Evolutionary conservation across 2,329 filamentous ascomycete species (phyloP), one percentile per base, ranked within the genome.

Genomic region (Didymella pomorum): DNA sequence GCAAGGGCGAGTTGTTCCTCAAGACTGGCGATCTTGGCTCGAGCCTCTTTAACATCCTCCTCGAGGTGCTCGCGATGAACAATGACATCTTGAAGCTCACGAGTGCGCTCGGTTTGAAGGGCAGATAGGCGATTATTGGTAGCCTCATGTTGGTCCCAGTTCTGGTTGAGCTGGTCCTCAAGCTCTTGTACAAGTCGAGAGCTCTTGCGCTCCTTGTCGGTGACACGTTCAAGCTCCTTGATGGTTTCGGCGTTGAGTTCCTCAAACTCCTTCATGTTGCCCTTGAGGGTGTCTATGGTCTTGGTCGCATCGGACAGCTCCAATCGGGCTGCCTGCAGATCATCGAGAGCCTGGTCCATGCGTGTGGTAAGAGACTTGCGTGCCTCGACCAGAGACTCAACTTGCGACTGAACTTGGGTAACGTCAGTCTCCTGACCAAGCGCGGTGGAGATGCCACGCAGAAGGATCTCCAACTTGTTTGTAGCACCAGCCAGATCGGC

Each of bases 151-250:
- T 97, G 91, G 72, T 99, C 95, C 78, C 93, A 99, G 79, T 95
- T 97, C 74, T 86, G 92, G 73, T 94, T 93, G 52, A 99, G 87
- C 77, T 99, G 95, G 70, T 98, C 94, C 78, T 99, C 95, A 5
- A 99, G 87, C 79, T 99, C 94, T 75, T 98, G 92, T 9, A 99
- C 92, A 12, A 99, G 83, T 21, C 92, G 88, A 41, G 91, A 90
- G 77, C 95, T 96, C 84, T 96, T 97, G 81, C 92, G 89, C 82
- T 96, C 96, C 79, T 86, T 86, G 16, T 82, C 80, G 21, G 79
- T 81, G 55, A 87, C 80, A 63, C 80, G 80, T 62, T 84, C 82
- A 23, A 89, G 80, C 66, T 87, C 85, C 61, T 82, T 82, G 39
- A 86, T 76, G 52, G 84, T 84, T 59, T 84, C 81, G 49, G 86